phyloP scores from a whole-genome alignment of 495 filamentous ascomycete species.

The Umbilicaria muhlenbergii region DNA sequence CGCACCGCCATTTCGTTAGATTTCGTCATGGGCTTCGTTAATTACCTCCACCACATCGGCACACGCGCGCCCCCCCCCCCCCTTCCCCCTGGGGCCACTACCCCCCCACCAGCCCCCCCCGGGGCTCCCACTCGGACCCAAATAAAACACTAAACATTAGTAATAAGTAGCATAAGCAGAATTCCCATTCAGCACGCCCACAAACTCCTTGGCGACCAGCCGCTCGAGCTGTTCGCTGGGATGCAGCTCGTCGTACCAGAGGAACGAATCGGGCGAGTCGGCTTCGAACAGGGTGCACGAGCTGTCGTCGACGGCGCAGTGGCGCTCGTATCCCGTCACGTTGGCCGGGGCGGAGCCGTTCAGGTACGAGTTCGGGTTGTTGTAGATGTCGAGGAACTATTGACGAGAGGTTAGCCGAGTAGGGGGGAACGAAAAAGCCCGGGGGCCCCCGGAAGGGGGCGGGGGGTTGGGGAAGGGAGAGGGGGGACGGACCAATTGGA shows the following conservation, averaged over 20 bases:
- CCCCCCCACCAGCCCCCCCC: no score
- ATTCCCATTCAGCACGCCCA: constrained; percentile 39
- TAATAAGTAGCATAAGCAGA: constrained; percentile 43
- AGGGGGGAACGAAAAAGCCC: no score
- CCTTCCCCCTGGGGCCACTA: no score
- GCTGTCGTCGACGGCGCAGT: constrained; percentile 30
- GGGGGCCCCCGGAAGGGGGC: no score
- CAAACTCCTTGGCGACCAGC: constrained; percentile 42
- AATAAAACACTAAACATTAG: background rate
- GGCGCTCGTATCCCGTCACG: constrained; percentile 36
- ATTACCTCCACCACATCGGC: no score
- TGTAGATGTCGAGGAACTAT: constrained; percentile 44
- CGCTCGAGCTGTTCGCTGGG: constrained; percentile 40
- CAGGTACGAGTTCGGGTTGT: constrained; percentile 40
- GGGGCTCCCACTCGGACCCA: background rate
- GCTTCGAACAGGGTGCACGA: constrained; percentile 16
- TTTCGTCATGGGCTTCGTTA: no score
- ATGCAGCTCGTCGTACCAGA: constrained; percentile 52
- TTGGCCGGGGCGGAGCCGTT: constrained; percentile 43
- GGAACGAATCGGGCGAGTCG: constrained; percentile 22
- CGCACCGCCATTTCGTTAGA: no score
- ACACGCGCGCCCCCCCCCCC: no score
- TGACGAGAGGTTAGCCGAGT: background rate
- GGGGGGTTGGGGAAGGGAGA: background rate
- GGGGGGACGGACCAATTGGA: constrained; percentile 30